Conservation (phyloP, 2,329 filamentous ascomycete species). For the Fusarium heterosporum region DNA sequence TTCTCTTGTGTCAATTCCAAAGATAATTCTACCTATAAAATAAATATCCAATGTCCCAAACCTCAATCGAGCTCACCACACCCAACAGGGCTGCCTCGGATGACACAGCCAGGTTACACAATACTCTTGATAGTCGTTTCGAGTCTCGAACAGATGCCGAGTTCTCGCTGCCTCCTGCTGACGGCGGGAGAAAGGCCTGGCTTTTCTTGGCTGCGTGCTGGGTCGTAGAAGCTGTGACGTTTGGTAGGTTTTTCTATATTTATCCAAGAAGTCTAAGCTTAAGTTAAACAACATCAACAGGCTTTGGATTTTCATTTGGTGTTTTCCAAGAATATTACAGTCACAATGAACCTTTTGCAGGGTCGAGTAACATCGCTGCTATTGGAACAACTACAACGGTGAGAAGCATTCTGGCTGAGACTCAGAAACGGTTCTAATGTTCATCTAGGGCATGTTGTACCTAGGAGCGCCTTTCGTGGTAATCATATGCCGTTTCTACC, state of each 20-base stretch:
- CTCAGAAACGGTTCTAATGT: not conserved
- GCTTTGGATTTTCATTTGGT: slow-evolving; percentile 73
- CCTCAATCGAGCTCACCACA: slow-evolving; percentile 5
- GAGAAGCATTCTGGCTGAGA: not conserved
- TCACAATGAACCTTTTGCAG: slow-evolving; percentile 65
- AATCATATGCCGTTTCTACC: slow-evolving; percentile 56
- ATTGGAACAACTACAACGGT: slow-evolving; percentile 68
- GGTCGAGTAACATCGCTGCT: slow-evolving; percentile 63
- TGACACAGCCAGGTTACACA: not conserved
- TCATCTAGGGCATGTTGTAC: slow-evolving; percentile 50
- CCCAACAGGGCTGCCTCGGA: not conserved
- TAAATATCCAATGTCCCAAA: slow-evolving; percentile 7
- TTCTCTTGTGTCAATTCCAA: not conserved
- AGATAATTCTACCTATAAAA: not conserved
- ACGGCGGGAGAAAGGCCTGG: slow-evolving; percentile 54
- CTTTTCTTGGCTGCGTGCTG: slow-evolving; percentile 46
- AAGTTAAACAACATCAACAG: slow-evolving; percentile 49
- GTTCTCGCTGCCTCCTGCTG: slow-evolving; percentile 50
- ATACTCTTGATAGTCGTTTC: not conserved
- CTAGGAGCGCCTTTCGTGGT: slow-evolving; percentile 60
- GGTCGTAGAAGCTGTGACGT: slow-evolving; percentile 39
- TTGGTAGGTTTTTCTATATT: not conserved
- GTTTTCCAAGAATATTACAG: slow-evolving; percentile 75
- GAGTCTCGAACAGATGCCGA: slow-evolving; percentile 23
- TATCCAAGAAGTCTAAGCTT: too few species aligned